These are phyloP conservation scores for Didymella exigua DNA, from an alignment of 2,329 filamentous ascomycete genomes.

Conservation along the genomic window DNA sequence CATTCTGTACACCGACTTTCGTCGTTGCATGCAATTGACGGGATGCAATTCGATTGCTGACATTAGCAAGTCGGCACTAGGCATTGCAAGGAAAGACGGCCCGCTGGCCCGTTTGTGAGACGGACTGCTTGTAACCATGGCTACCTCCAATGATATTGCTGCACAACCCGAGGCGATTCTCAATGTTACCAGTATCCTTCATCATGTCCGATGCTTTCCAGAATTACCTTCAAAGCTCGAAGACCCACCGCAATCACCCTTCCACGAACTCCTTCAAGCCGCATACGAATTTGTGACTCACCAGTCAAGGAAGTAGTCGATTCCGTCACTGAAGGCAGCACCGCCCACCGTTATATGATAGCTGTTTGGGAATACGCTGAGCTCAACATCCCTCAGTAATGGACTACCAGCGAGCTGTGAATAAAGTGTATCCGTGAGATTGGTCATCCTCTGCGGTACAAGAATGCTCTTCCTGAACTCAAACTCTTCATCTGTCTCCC, in stretches of 20 bases:
- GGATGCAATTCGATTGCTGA: constrained; percentile 46
- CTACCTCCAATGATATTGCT: background rate
- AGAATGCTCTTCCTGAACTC: constrained; percentile 34
- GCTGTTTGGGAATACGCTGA: constrained; percentile 41
- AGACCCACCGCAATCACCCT: background rate
- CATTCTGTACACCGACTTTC: constrained; percentile 43
- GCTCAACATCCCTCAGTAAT: constrained; percentile 31
- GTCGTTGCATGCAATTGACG: constrained; percentile 49
- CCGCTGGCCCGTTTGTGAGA: constrained; percentile 41
- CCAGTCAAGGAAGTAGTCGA: constrained; percentile 45
- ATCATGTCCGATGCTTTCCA: background rate
- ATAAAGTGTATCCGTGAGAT: constrained; percentile 32
- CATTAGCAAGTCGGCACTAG: constrained; percentile 43
- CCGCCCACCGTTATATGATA: constrained; percentile 40
- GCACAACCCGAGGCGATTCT: background rate
- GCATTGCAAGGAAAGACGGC: constrained; percentile 37
- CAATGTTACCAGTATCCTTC: background rate
- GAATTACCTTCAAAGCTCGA: background rate
- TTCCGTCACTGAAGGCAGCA: constrained; percentile 37
- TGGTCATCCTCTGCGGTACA: constrained; percentile 30
- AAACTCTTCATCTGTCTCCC: constrained; percentile 36
- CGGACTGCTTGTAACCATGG: background rate
- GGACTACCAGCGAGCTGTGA: constrained; percentile 27
- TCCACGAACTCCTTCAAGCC: background rate
- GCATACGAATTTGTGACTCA: background rate